Evolutionary conservation across 2,329 filamentous ascomycete genomes (phyloP), one percentile per base, ranked within the genome.

Genomic region (Fusarium concolor): DNA sequence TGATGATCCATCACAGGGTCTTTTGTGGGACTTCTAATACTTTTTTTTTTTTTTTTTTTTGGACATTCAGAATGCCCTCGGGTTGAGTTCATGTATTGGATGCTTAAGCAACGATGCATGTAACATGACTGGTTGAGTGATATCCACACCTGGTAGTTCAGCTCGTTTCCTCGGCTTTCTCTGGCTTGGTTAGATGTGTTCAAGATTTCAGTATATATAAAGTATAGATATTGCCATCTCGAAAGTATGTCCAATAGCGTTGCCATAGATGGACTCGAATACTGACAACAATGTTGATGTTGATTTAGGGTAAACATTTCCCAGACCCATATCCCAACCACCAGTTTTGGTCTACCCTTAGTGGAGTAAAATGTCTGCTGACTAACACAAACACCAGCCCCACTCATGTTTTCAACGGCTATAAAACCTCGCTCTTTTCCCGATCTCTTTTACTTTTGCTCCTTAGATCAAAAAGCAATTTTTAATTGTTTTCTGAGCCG

Each of bases 381-480:
- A 74, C 54, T 74, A 70, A 74, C 14, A 11, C 45, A 4, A 2
- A 54, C 10, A 29, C 2, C 5, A 43, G 65, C 45, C 70, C 77
- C 76, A 74, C 75, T n/a, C 18, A 42, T 29, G 12, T 20, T 44
- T 38, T 37, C 24, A 4, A 55, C 60, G 10, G 50, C 67, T 74
- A 74, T 77, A 74, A 75, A 57, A 74, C 50, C 46, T 50, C 55
- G 42, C 62, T 38, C 22, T 45, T 37, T 52, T 53, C 26, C 62
- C 64, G 43, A 65, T 78, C 67, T 73, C 67, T 76, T 79, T 78
- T 78, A 76, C 77, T 76, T 79, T 79, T 70, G 63, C 76, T 77
- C 79, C 79, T 83, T 81, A 80, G 83, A 88, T 88, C 86, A 88
- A 88, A 88, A 88, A 88, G 85, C 82, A 82, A 77, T 62, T 62